Percentiles rank a stretch among this genome's conserved stretches.
Evolutionary conservation across 768 basidiomycete genomes (phyloP).

Genomic region (Amanita exitialis): DNA sequence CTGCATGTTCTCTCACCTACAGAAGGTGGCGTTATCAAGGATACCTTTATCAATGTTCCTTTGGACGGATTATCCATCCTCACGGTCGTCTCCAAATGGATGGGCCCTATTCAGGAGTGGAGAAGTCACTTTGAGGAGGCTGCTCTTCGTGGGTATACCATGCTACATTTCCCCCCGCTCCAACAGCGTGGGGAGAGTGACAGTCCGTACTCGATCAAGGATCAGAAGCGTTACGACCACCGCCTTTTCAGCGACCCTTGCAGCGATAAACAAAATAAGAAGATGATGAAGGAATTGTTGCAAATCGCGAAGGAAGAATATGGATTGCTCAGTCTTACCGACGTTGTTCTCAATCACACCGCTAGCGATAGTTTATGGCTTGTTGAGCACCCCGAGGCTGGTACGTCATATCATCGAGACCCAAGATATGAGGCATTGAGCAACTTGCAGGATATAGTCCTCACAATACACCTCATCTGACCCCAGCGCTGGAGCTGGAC

Average conservation of each 20-base stretch:
- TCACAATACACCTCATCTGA: conserved; percentile 82
- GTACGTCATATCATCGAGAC: conserved; percentile 24
- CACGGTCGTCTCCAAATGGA: conserved; percentile 96
- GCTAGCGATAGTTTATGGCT: conserved; percentile 93
- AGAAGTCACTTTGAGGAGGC: conserved; percentile 72
- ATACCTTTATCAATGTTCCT: conserved; percentile 57
- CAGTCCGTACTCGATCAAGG: conserved; percentile 89
- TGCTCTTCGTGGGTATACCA: conserved; percentile 87
- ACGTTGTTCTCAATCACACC: conserved; percentile 97
- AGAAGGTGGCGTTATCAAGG: conserved; percentile 41
- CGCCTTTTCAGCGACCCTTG: conserved; percentile 44
- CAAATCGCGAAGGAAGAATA: conserved; percentile 72
- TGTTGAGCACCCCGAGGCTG: conserved; percentile 89
- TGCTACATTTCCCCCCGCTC: conserved; percentile 94
- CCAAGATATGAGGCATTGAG: neutral
- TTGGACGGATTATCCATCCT: conserved; percentile 85
- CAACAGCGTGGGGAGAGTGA: conserved; percentile 85
- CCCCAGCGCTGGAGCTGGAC: conserved; percentile 90
- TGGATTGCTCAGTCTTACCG: conserved; percentile 83
- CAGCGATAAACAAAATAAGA: conserved; percentile 38
- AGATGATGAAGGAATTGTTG: conserved; percentile 54
- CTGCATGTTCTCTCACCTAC: conserved; percentile 39
- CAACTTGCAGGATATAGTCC: conserved; percentile 69
- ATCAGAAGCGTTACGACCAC: conserved; percentile 80
- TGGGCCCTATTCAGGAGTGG: conserved; percentile 82